Evolutionary conservation across 1,284 basidiomycete genomes (phyloP).

Genomic region (Rhodotorula sp.): DNA sequence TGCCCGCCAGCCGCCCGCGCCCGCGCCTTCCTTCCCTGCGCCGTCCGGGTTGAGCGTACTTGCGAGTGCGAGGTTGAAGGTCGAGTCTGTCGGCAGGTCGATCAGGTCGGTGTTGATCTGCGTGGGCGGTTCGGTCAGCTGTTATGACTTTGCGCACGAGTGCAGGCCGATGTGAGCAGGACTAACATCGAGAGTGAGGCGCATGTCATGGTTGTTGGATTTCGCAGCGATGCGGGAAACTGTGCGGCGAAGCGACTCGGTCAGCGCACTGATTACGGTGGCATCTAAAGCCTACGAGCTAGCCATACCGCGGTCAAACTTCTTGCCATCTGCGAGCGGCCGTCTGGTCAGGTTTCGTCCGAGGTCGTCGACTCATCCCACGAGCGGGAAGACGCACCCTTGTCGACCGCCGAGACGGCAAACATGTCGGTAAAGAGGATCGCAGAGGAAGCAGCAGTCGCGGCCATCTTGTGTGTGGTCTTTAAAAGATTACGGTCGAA

Average conservation of each 20-base stretch:
- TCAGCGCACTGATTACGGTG: constrained; percentile 1
- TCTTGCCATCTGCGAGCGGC: constrained; percentile 69
- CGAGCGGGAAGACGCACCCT: constrained; percentile 50
- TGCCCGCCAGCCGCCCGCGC: constrained; percentile 78
- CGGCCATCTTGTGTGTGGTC: constrained; percentile 13
- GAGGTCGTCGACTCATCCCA: too few relatives aligned
- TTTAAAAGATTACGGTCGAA: neutral
- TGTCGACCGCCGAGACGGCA: constrained; percentile 77
- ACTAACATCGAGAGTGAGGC: constrained; percentile 70
- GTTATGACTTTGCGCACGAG: too few relatives aligned
- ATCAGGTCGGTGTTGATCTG: constrained; percentile 82
- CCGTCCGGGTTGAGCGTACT: constrained; percentile 72
- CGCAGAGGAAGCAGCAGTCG: constrained; percentile 52
- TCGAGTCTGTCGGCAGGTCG: constrained; percentile 56
- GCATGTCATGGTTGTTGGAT: constrained; percentile 85
- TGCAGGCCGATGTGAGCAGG: neutral
- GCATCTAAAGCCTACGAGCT: constrained; percentile 4
- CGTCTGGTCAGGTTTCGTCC: neutral
- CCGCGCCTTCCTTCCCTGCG: constrained; percentile 64
- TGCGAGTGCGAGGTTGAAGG: constrained; percentile 80
- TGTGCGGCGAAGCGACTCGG: constrained; percentile 45
- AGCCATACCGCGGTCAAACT: constrained; percentile 85
- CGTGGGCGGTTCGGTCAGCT: neutral
- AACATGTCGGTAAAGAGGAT: constrained; percentile 89
- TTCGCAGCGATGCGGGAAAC: constrained; percentile 79